Evolutionary conservation across 2,329 filamentous ascomycete genomes (phyloP), one percentile per base, ranked within the genome.

Genomic region (Calonectria hongkongensis): DNA sequence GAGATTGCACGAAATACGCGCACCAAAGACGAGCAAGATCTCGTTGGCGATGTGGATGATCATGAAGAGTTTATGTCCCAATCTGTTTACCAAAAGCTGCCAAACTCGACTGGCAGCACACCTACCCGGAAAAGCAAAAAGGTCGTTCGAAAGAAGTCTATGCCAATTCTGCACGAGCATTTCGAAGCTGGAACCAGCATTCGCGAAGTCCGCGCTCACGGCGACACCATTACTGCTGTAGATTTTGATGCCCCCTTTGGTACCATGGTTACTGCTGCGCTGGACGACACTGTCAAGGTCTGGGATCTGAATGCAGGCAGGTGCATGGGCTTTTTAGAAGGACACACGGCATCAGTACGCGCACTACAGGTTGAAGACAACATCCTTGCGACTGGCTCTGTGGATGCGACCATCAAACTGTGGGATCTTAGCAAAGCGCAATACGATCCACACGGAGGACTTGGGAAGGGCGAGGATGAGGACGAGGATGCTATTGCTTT

Each of bases 231-330:
- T 74, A 98, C 96, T 0, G 94, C 96, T 9, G 84, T 99, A 73
- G 97, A 98, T 85, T 99, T 99, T 83, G 97, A 99, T 82, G 94
- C 94, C n/a, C 97, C 97, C 0, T 98, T 98, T 83, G 97, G 97
- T 18, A 97, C 95, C 25, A 92, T 98, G 91, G 95, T 98, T 7
- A 96, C 95, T 9, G 94, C 97, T 12, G 94, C 96, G 12, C 87
- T 98, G 80, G 97, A 99, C 82, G 97, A 99, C 83, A 96, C 95
- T 1, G 94, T 99, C 51, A 91, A 94, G 74, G 97, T 99, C 25
- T 99, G 97, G 97, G 97, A 99, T 84, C 87, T 99, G 76, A 98
- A 97, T 81, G 94, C 95, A 3, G 97, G 97, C 45, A 91, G 96
- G 41, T 98, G 96, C 84, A 96, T 98, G 81, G 97, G 97, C 30